Base-by-base conservation (phyloP, 2,329 filamentous ascomycete genomes). In the Hymenoscyphus scutula region DNA sequence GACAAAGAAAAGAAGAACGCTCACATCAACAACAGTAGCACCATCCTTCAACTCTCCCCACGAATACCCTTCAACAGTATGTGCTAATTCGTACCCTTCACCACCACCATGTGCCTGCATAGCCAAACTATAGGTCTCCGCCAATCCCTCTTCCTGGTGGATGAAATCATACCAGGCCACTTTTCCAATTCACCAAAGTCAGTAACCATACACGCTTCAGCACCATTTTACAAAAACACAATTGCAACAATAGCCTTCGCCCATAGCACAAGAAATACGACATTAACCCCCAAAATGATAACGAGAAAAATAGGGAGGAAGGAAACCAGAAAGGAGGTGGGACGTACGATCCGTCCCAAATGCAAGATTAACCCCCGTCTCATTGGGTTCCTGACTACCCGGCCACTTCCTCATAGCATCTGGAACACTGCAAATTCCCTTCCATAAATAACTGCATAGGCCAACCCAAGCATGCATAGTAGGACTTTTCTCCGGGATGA, bases 351-450 rank as follows among this genome's bases (percentile, higher is more conserved):
- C 69, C 25, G 56, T 60, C 15, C 25, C 53, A 30, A 59, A 41
- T 19, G 55, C 59, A 67, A 55, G 66, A 55, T 60, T 60, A 7
- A 54, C 19, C 17, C 72, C 71, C 5, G 76, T 76, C 64, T 78
- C 68, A 11, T 69, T 75, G 0, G 72, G 67, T 48, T 78, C 75
- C 34, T 74, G 64, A n/a, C 72, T 76, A 17, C 61, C 69, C 0
- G 76, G 57, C 57, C 57, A 59, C 32, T 59, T 59, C 41, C 32
- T 53, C 70, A 77, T 71, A 4, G 76, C 75, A 1, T 71, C 68
- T 3, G 76, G 70, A 2, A 73, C 72, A 57, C 73, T 72, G 15
- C 69, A 69, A 3, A 73, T 67, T 3, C 74, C 69, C 2, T 70
- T 69, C 65, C 73, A 71, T 1, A 53, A n/a, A 53, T 25, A 29